Percentiles rank a stretch among this genome's conserved stretches.
Conservation (phyloP, 1,284 basidiomycete species). For the Psilocybe mexicana region DNA sequence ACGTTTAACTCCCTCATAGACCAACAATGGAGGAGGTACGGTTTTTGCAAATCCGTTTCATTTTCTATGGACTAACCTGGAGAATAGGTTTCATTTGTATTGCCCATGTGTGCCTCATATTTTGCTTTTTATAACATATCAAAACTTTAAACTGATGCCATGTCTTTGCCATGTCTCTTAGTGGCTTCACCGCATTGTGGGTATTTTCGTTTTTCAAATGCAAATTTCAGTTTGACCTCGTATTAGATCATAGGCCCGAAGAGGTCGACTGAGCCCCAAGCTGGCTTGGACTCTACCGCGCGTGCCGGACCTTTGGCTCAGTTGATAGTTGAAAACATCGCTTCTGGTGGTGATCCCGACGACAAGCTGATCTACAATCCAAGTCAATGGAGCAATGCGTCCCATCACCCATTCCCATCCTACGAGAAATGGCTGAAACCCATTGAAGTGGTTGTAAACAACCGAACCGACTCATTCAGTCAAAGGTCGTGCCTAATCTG, state of each 20-base stretch:
- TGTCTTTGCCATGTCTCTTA: conserved; percentile 24
- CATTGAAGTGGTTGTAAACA: conserved; percentile 45
- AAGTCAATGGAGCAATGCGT: conserved; percentile 50
- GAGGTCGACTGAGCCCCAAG: conserved; percentile 53
- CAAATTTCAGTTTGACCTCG: background rate
- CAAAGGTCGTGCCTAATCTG: conserved; percentile 34
- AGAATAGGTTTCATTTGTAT: conserved; percentile 52
- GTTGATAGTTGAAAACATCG: conserved; percentile 47
- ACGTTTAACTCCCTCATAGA: conserved; percentile 29
- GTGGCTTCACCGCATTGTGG: conserved; percentile 59
- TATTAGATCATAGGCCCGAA: conserved; percentile 54
- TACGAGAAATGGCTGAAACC: conserved; percentile 49
- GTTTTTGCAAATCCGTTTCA: background rate
- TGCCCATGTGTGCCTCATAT: conserved; percentile 44
- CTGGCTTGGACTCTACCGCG: conserved; percentile 53
- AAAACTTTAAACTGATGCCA: conserved; percentile 2
- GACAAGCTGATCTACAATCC: conserved; percentile 51
- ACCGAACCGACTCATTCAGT: conserved; percentile 48
- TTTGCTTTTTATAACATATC: background rate
- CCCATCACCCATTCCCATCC: conserved; percentile 44
- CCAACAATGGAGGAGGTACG: conserved; percentile 55
- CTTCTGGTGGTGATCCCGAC: conserved; percentile 47
- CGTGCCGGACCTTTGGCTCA: conserved; percentile 54
- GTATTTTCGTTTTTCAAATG: conserved; percentile 17
- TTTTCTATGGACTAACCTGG: background rate